Base-by-base conservation (phyloP, 2,329 filamentous ascomycete species). In the Talaromyces verruculosus region DNA sequence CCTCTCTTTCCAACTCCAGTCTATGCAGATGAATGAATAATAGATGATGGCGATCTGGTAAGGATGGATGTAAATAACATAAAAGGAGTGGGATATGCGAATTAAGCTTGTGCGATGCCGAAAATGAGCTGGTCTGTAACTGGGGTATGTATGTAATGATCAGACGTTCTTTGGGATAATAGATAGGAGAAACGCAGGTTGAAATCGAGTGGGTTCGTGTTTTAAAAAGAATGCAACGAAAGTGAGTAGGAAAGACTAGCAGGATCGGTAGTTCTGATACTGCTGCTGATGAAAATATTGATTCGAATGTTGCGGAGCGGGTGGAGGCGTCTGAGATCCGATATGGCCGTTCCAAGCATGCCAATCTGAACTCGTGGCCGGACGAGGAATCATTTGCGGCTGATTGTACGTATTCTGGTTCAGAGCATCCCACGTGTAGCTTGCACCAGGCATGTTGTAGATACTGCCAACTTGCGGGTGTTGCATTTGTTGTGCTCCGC, bases 361-460 rank as follows among this genome's bases (percentile, higher is more conserved):
- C 51, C 77, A 73, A 7, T 72, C 67, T 22, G 70, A 71, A 57
- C 71, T 72, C 28, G 60, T 63, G 5, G 65, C 33, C 5, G 60
- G 65, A 35, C 55, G 60, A 19, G 49, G 37, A 33, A 37, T 11
- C 39, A 58, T 64, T 15, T 63, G 61, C 8, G 53, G 43, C 37
- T 63, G 61, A 47, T 63, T 66, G 35, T 49, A 64, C 4, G 51
- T 30, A 71, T 63, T 67, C 58, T 77, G 75, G 51, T 76, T 75
- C 17, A 78, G 67, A 57, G 73, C 72, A 68, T 78, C 76, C 76
- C 74, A 77, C 6, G 77, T 78, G 59, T 72, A 76, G 59, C 72
- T 78, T 19, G 76, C 76, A 1, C 68, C 67, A 1, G 76, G 76
- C 33, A 78, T 70, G 55, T 75, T 78, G 68, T 79, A 79, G 61